Conservation (phyloP, 768 basidiomycete species). For the Mycena leptocephala region DNA sequence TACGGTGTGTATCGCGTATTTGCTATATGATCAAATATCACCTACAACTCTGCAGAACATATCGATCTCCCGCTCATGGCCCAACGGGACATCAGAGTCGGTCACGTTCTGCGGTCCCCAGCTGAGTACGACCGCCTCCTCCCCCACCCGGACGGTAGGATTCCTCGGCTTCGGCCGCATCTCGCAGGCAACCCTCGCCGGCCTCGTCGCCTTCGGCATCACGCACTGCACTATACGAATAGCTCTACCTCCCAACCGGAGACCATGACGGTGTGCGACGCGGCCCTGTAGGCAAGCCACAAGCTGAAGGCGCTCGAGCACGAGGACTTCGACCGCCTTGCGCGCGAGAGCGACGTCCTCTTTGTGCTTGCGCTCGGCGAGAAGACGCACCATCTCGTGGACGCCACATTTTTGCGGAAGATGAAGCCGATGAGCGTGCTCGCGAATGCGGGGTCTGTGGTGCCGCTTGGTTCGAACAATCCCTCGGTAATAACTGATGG, state of each 20-base stretch:
- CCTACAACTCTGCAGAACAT: slow-evolving; percentile 73
- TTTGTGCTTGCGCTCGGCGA: slow-evolving; percentile 90
- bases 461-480: not conserved
- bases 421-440: slow-evolving; percentile 92
- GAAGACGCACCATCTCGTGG: slow-evolving; percentile 74
- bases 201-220: slow-evolving; percentile 89
- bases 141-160: slow-evolving; percentile 81
- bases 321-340: slow-evolving; percentile 80
- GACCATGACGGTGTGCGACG: slow-evolving; percentile 59
- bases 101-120: slow-evolving; percentile 91
- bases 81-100: slow-evolving; percentile 78
- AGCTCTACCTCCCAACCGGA: slow-evolving; percentile 72
- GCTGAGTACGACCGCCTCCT: slow-evolving; percentile 67
- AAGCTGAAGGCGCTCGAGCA: slow-evolving; percentile 63
- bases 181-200: slow-evolving; percentile 85
- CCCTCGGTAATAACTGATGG: not conserved
- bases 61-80: slow-evolving; percentile 75
- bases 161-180: slow-evolving; percentile 99
- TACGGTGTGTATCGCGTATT: slow-evolving; percentile 76
- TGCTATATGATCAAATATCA: not conserved
- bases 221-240: slow-evolving; percentile 76
- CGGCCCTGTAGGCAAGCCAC: slow-evolving; percentile 47
- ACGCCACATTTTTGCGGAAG: slow-evolving; percentile 77
- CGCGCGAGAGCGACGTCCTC: slow-evolving; percentile 86
- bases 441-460: slow-evolving; percentile 78